Base-by-base conservation (phyloP, 768 basidiomycete genomes). In the Symmetrospora coprosmae region DNA sequence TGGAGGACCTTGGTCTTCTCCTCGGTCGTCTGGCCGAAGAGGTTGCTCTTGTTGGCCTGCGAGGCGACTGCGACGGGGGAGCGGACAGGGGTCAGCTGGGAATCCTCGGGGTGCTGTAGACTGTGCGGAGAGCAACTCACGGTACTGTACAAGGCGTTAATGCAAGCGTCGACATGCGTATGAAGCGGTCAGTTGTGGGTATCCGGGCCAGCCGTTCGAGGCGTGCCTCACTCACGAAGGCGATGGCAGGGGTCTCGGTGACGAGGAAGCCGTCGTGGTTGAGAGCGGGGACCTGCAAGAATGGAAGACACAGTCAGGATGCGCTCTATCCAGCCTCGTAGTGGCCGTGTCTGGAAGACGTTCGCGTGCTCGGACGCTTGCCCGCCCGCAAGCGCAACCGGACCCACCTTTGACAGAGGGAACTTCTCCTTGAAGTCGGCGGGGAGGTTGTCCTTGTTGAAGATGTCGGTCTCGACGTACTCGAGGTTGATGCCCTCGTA, bases 181-280 rank as follows among this genome's bases (percentile, higher is more conserved):
- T 11, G 34, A 40, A 60, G 4, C 27, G 14, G 7, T 17, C n/a
- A 13, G 13, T 21, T 35, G 21, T 25, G 48, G 39, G 30, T 50
- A 55, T 19, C 14, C 19, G 40, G 38, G 17, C 28, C 64, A 38
- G 41, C 31, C 46, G 58, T n/a, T 30, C 33, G 28, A 41, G 4
- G 50, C 28, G 30, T 34, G 27, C 31, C 7, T 2, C 27, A 83
- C 89, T 81, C 75, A 96, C 92, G 67, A 75, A 82, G 45, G 87
- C 85, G 73, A 97, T 88, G 47, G 88, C 81, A 55, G 74, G 71
- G 56, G 80, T 77, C 77, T 92, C 92, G 66, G 81, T 80, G 61
- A 94, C 75, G 69, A 76, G 79, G 78, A 87, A 80, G 56, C 88
- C 88, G 72, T 88, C 81, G 14, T 78, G 76, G 72, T 89, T 87